A percentile compares a stretch with the other conserved stretches of the same genome.
Evolutionary conservation across 208 protist genomes (phyloP).

Genomic region (Lotmaria passim): DNA sequence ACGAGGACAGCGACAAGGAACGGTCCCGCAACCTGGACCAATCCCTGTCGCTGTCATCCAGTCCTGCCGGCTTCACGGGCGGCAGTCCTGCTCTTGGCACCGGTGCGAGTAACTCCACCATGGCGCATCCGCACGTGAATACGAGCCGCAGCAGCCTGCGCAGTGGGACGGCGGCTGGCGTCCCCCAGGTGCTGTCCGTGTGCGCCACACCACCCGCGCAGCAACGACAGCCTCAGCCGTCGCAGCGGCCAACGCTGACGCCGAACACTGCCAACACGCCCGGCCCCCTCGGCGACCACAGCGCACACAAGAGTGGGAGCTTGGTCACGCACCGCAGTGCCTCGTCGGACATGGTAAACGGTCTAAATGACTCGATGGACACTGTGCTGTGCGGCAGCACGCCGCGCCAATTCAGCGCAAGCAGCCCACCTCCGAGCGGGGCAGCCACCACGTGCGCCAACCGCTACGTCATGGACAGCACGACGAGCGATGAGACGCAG

Average conservation of each 20-base stretch:
- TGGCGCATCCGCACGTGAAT: neutral
- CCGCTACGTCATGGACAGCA: constrained; percentile 17
- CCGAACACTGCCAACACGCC: neutral
- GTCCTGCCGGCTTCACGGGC: neutral
- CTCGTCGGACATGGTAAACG: constrained; percentile 25
- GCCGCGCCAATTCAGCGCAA: constrained; percentile 1
- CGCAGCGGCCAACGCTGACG: constrained; percentile 5
- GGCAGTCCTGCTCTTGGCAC: neutral
- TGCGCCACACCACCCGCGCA: neutral
- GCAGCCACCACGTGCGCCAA: neutral
- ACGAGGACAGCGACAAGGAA: constrained; percentile 4
- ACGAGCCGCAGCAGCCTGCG: constrained; percentile 14
- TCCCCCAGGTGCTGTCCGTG: neutral
- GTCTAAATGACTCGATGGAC: constrained; percentile 28
- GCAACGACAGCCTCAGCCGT: constrained; percentile 4
- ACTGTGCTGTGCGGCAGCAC: constrained; percentile 24
- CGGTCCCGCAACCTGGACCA: constrained; percentile 13
- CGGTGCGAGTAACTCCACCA: neutral
- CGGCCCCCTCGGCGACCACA: neutral
- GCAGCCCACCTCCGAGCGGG: neutral
- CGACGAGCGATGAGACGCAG: constrained; percentile 8
- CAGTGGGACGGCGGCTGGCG: constrained; percentile 7
- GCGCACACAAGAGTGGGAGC: constrained; percentile 11
- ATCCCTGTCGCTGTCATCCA: constrained; percentile 8
- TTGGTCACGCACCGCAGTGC: constrained; percentile 9